Conservation (phyloP, 805 yeast species). For the Schizosaccharomyces japonicus region DNA sequence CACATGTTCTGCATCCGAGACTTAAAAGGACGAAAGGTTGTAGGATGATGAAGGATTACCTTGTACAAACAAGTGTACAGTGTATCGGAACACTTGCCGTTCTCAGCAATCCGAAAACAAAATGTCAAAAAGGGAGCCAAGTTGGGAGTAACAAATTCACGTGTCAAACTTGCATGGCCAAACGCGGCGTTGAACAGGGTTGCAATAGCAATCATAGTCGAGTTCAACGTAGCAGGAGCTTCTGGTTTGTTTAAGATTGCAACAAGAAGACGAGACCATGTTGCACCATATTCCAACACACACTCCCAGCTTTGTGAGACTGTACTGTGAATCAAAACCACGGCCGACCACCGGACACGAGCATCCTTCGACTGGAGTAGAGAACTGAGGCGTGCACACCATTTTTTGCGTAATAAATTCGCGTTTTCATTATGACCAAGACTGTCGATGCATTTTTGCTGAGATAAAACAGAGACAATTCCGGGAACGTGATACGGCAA, state of each 20-base stretch:
- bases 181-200: background rate
- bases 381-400: background rate
- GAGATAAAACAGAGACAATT: background rate
- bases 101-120: background rate
- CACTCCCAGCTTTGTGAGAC: constrained; percentile 2
- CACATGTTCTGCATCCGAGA: background rate
- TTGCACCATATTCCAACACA: background rate
- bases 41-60: background rate
- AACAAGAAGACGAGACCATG: background rate
- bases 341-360: constrained; percentile 3
- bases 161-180: background rate
- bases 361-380: background rate
- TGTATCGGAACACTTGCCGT: background rate
- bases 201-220: background rate
- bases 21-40: constrained; percentile 1
- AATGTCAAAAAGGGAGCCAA: background rate
- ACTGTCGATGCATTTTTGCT: background rate
- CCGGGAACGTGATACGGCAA: background rate
- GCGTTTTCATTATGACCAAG: background rate
- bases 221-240: background rate
- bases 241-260: background rate
- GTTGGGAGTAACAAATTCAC: background rate
- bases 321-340: background rate
- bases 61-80: background rate
- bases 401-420: background rate